Conservation (phyloP, 345 rosid species). For the Isatis tinctoria region DNA sequence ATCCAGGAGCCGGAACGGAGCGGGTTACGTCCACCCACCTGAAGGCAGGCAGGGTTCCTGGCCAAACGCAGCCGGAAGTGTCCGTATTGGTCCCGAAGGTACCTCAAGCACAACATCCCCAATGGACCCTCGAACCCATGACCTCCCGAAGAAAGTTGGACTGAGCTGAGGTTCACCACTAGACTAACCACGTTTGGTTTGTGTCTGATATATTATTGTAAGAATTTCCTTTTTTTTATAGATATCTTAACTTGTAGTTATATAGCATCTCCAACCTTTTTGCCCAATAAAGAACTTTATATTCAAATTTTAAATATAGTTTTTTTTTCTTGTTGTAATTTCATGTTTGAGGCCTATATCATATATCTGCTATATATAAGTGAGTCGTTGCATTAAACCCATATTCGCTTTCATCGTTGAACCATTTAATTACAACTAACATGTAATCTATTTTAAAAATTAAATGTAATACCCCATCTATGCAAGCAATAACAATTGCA, state of each 20-base stretch:
- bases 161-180: too few relatives aligned
- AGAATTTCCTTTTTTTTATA: background rate
- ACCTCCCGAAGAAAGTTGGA: too few relatives aligned
- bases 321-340: background rate
- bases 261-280: conserved; percentile 22
- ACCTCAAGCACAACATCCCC: too few relatives aligned
- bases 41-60: too few relatives aligned
- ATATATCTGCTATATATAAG: background rate
- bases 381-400: background rate
- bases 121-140: too few relatives aligned
- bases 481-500: background rate
- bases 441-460: background rate
- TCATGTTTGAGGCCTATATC: background rate
- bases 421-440: background rate
- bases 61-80: too few relatives aligned
- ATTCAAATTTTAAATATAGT: background rate
- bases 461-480: background rate
- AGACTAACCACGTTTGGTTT: too few relatives aligned
- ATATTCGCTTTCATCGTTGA: background rate
- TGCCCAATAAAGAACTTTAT: background rate
- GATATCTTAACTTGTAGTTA: conserved; percentile 15
- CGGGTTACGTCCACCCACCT: too few relatives aligned
- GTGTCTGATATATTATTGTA: conserved; percentile 8
- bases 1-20: too few relatives aligned
- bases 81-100: too few relatives aligned